Percentiles rank a stretch among this genome's conserved stretches.
These are phyloP conservation scores for Letharia lupina DNA, from an alignment of 495 filamentous ascomycete species.

Conservation along the genomic window DNA sequence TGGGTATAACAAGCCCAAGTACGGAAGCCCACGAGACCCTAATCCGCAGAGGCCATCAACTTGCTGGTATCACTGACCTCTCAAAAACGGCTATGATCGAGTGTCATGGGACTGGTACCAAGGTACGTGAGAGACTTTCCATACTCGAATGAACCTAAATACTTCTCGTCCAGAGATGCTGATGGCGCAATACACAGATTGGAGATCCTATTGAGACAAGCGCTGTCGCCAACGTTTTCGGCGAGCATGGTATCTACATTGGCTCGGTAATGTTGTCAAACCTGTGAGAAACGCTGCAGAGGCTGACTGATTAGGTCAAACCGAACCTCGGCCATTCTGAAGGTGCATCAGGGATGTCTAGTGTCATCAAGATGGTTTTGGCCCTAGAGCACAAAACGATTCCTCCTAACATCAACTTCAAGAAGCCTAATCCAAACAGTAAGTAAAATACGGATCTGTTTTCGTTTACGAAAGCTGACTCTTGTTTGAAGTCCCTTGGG, in stretches of 20 bases:
- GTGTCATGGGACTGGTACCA: constrained; percentile 39
- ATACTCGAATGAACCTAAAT: neutral
- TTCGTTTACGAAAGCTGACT: neutral
- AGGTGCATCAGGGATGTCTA: constrained; percentile 28
- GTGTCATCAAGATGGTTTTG: constrained; percentile 25
- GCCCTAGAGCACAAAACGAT: constrained; percentile 25
- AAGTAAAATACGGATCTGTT: neutral
- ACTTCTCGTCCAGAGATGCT: neutral
- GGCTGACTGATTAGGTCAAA: constrained; percentile 31
- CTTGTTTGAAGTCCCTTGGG: constrained; percentile 1
- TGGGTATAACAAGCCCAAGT: constrained; percentile 24
- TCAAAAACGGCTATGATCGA: constrained; percentile 27
- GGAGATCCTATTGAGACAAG: constrained; percentile 5
- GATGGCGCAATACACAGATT: neutral
- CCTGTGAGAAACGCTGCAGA: neutral
- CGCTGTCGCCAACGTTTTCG: constrained; percentile 26
- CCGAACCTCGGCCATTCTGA: constrained; percentile 46
- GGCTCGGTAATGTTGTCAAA: constrained; percentile 15
- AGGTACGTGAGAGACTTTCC: constrained; percentile 25
- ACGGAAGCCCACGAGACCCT: constrained; percentile 27
- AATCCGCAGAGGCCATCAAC: constrained; percentile 32
- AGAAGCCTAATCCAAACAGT: constrained; percentile 22
- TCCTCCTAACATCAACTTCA: constrained; percentile 28
- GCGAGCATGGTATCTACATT: constrained; percentile 22
- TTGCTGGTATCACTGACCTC: constrained; percentile 27